Evolutionary conservation across 305 asterid genomes (phyloP), one percentile per base, ranked within the genome.

Genomic region (Ajuga reptans): DNA sequence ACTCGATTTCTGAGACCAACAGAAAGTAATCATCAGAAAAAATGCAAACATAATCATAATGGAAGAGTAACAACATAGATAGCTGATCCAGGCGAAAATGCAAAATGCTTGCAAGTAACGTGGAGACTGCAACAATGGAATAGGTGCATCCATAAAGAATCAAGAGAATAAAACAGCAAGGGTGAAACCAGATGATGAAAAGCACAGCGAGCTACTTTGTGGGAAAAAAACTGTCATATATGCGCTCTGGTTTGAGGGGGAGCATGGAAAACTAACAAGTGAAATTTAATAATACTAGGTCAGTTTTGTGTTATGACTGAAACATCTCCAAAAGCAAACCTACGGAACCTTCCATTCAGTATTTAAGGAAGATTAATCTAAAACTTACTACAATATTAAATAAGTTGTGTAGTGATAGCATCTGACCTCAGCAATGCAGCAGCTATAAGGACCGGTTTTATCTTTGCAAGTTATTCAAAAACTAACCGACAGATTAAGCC

Each of bases 1-100:
- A 57, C 88, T 72, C 36, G 96, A 87, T 75, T 89, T 91, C 97
- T 91, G 87, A 55, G 45, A 63, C 69, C 45, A 21, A 73, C 43
- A 57, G 53, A 11, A 75, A 45, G 51, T 52, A 45, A 45, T 55
- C 53, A 76, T 72, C 49, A 81, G 72, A 51, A 61, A 49, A 57
- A 65, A 55, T 64, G 12, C 60, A 39, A 31, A 36, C 9, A 31
- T 34, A 5, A 29, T 50, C 52, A 50, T 43, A 46, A 46, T 11
- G 29, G 58, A 17, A 52, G 67, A 45, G 62, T 54, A 41, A 51
- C 11, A 16, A 45, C 50, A 72, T 10, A 74, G 46, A 53, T 39
- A 41, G 62, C 60, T 59, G 51, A 41, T 75, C 50, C 37, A 69
- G 33, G 62, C 62, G 65, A 64, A 29, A 66, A 75, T 18, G 33